Evolutionary conservation across 1,284 basidiomycete genomes (phyloP), one percentile per base, ranked within the genome.

Genomic region (Moesziomyces sp.): DNA sequence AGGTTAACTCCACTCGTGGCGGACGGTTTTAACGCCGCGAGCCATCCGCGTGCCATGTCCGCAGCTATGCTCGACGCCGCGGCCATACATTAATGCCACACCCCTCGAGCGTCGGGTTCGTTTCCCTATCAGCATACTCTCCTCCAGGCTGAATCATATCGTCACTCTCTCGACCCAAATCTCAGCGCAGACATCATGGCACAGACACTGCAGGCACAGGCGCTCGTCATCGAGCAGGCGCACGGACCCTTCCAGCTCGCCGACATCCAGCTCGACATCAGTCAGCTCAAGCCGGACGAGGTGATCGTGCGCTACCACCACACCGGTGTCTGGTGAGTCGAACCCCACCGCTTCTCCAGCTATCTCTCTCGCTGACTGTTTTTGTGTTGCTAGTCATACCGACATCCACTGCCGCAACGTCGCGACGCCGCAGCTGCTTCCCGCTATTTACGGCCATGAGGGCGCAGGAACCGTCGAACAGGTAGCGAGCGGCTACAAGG

Each of bases 361-460:
- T 24, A 6, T 19, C 24, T 4, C 9, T 26, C 6, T 4, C 24
- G 24, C 24, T 26, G 6, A 26, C 24, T 26, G 6, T 26, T 26
- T 26, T 4, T 26, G 24, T 7, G 24, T 33, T 33, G 30, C 30
- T 33, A 30, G 59, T n/a, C 59, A 62, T n/a, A 62, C 59, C 13
- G 59, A 62, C 24, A 46, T 65, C 33, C 26, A 54, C 38, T 52
- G 40, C 26, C 56, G 56, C 21, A 35, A 55, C 43, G 16, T 11
- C 11, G 57, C 48, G 5, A 45, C 44, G 3, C 47, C 56, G 3
- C 13, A 59, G 5, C 44, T 56, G 5, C 48, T 66, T 8, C 63
- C 63, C 4, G 51, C 51, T 21, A 56, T 66, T 52, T 59, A 58
- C 40, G 63, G 63, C 6, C 63, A 66, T 43, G 63, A 66, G 35